Base-by-base conservation (phyloP, 805 yeast genomes). In the Jamesozyma spencerorum region DNA sequence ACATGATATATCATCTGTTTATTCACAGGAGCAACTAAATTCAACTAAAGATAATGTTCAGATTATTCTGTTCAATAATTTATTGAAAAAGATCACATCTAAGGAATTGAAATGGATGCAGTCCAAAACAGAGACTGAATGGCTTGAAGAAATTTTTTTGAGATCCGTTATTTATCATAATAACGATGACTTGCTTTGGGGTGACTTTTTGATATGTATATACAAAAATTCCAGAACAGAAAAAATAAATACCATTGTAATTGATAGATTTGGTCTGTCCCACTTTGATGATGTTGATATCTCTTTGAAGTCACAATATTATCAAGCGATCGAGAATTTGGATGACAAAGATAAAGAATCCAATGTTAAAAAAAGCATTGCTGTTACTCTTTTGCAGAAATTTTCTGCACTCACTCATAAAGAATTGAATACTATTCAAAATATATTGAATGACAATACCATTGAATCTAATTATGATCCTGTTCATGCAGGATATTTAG, bases 401-500 rank as follows among this genome's bases (percentile, higher is more conserved):
- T 86, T 70, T 54, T 77, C 85, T 2, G 65, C 71, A 20, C 55
- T 85, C 48, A 71, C 57, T 51, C 65, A 39, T 8, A 43, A 40
- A 11, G 44, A 50, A 15, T 22, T 50, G 10, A 37, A 40, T 28
- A 38, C 35, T 12, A 28, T 55, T 11, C 47, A 48, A 10, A 39
- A 29, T 37, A 42, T 40, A 42, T 44, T 37, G 38, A 36, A 34
- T 10, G 19, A 18, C 2, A 34, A 38, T 8, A 62, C 62, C 8
- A 22, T 5, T 8, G 11, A 18, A 13, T 24, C 20, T 46, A 70
- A 72, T 57, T 70, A 79, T 74, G 97, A 90, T 60, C 95, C 85
- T 50, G 81, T 90, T 0, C 70, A 74, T 40, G 95, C 96, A 1
- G 97, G 97, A 0, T 71, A 72, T 8, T 55, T 85, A 20, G 94